phyloP scores from a whole-genome alignment of 2,329 filamentous ascomycete species.

The Daldinia sp. region DNA sequence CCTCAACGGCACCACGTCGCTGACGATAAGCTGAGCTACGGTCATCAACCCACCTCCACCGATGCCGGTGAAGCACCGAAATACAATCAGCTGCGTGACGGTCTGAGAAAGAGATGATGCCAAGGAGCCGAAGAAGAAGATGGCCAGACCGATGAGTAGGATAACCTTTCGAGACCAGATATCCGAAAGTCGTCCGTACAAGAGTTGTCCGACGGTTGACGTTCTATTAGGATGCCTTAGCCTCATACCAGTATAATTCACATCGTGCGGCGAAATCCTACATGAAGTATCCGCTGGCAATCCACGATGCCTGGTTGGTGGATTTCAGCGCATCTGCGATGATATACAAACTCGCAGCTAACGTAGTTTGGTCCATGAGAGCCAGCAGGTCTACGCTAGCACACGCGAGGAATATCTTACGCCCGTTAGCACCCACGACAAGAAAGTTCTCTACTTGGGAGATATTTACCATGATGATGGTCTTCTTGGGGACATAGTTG shows the following conservation, averaged over 20 bases:
- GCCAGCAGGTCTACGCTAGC: conserved; percentile 63
- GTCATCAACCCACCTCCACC: conserved; percentile 46
- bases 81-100: conserved; percentile 52
- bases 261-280: conserved; percentile 44
- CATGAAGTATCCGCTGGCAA: conserved; percentile 65
- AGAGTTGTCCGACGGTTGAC: conserved; percentile 56
- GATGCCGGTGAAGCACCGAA: conserved; percentile 51
- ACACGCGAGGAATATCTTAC: conserved; percentile 64
- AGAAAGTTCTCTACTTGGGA: not conserved
- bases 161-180: conserved; percentile 57
- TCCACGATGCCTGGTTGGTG: conserved; percentile 61
- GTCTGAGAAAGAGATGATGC: conserved; percentile 54
- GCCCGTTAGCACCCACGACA: conserved; percentile 17
- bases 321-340: conserved; percentile 60
- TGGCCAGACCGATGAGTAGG: conserved; percentile 49
- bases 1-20: conserved; percentile 43
- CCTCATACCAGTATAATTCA: not conserved
- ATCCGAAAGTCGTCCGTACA: conserved; percentile 56
- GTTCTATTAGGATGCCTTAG: conserved; percentile 43
- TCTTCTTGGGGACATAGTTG: conserved; percentile 60
- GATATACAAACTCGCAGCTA: conserved; percentile 63
- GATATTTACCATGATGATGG: conserved; percentile 59
- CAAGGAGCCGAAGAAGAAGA: conserved; percentile 55
- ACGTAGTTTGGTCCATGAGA: conserved; percentile 65
- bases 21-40: conserved; percentile 45